phyloP scores from a whole-genome alignment of 768 basidiomycete species.

The Auriculariales sp. region DNA sequence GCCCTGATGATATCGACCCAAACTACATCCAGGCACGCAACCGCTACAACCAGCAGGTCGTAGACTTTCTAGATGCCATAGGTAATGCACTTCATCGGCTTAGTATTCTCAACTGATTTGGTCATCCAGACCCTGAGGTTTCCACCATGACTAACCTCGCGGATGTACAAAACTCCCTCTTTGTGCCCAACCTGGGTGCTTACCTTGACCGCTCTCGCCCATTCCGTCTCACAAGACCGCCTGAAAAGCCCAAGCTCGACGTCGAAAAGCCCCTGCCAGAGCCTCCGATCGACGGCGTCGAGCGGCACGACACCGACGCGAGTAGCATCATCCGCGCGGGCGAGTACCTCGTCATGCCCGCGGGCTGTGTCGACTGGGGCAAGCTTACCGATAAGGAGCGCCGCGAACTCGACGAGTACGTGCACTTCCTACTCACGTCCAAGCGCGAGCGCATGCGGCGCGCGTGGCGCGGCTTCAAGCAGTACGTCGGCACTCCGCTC shows the following conservation, averaged over 20 bases:
- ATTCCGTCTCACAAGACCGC: background rate
- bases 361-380: background rate
- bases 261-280: background rate
- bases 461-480: background rate
- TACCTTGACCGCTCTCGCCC: background rate
- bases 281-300: background rate
- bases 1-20: background rate
- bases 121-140: background rate
- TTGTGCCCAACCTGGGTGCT: background rate
- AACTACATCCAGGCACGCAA: background rate
- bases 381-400: background rate
- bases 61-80: background rate
- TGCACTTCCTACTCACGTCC: background rate
- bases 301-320: background rate
- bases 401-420: background rate
- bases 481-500: background rate
- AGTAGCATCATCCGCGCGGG: background rate
- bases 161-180: background rate
- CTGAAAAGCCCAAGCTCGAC: background rate
- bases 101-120: background rate
- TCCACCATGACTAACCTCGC: background rate
- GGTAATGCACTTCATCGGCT: background rate
- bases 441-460: background rate
- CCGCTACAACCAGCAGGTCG: background rate
- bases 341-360: background rate